Base-by-base conservation (phyloP, 352 stramenopile genomes). In the Thalassiosira mediterranea region DNA sequence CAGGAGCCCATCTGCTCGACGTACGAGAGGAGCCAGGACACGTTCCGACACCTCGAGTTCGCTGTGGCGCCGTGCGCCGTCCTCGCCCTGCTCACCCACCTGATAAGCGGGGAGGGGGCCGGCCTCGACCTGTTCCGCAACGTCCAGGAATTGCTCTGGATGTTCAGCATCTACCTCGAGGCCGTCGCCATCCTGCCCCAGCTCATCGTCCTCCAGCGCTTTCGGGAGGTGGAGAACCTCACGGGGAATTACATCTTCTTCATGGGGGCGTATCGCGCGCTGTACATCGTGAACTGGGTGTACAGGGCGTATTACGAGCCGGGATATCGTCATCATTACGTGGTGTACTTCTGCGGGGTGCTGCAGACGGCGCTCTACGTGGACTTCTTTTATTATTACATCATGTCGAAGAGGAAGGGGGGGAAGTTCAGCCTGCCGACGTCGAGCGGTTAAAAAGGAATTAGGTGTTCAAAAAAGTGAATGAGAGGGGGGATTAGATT, bases 341-440 rank as follows among this genome's bases (percentile, higher is more conserved):
- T 99, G 52, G 97, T 98, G 71, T 99, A 99, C 80, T 96, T 99
- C 73, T 97, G 95, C 57, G 97, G 97, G 19, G 95, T 98, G 68
- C 92, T 99, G 63, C 97, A 99, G 88, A 99, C 97, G 0, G 89
- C 95, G 47, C 91, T 99, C 32, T 99, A 99, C 90, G 95, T 97
- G 23, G 97, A 99, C 87, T 99, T 99, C 70, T 99, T 99, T 90
- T 99, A 99, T 92, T 99, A 99, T 90, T 99, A 99, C 82, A 87
- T 96, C 40, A 88, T 89, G 64, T 84, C 69, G 62, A 90, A 90
- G 69, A 57, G 58, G 31, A 87, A 79, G 40, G 88, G 88, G n/a
- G 85, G 88, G 51, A 89, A 84, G 28, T 89, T 91, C 47, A 86
- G 69, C 53, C 70, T 91, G 34, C 85, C 85, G 25, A 91, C 85